Percentiles rank a stretch among this genome's conserved stretches.
These are phyloP conservation scores for Sphaerulina musiva DNA, from an alignment of 2,329 filamentous ascomycete species.

Conservation along the genomic window DNA sequence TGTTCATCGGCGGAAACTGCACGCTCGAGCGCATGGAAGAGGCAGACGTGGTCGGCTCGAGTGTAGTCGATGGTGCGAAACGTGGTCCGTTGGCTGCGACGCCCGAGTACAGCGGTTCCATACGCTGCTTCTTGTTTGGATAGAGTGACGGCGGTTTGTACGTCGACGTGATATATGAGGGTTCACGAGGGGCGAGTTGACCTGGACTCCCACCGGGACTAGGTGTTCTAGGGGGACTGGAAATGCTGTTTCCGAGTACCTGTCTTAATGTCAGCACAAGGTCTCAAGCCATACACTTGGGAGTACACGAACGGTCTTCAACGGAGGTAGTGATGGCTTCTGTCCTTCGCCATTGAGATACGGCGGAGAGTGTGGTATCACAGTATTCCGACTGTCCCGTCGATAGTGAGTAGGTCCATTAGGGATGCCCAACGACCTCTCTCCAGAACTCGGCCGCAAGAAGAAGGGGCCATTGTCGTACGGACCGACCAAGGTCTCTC, in stretches of 20 bases:
- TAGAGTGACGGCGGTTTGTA: conserved; percentile 34
- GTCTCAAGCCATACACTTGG: not conserved
- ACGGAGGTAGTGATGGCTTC: conserved; percentile 31
- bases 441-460: not conserved
- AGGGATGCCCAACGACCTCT: conserved; percentile 9
- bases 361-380: conserved; percentile 28
- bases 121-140: conserved; percentile 33
- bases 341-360: conserved; percentile 25
- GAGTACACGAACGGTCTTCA: conserved; percentile 29
- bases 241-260: conserved; percentile 29
- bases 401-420: conserved; percentile 13
- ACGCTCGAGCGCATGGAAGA: conserved; percentile 9
- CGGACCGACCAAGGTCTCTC: conserved; percentile 24
- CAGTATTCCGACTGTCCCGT: conserved; percentile 21
- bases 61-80: conserved; percentile 12
- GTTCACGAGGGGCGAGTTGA: conserved; percentile 30
- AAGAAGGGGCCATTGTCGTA: conserved; percentile 9
- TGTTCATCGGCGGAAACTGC: conserved; percentile 19
- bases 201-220: conserved; percentile 20
- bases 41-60: conserved; percentile 12
- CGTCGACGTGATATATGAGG: conserved; percentile 26
- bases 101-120: conserved; percentile 12
- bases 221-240: conserved; percentile 30
- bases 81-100: conserved; percentile 9
- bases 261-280: conserved; percentile 8